Base-by-base conservation (phyloP, 2,329 filamentous ascomycete species). In the Graphilbum ipis-grandicollis region DNA sequence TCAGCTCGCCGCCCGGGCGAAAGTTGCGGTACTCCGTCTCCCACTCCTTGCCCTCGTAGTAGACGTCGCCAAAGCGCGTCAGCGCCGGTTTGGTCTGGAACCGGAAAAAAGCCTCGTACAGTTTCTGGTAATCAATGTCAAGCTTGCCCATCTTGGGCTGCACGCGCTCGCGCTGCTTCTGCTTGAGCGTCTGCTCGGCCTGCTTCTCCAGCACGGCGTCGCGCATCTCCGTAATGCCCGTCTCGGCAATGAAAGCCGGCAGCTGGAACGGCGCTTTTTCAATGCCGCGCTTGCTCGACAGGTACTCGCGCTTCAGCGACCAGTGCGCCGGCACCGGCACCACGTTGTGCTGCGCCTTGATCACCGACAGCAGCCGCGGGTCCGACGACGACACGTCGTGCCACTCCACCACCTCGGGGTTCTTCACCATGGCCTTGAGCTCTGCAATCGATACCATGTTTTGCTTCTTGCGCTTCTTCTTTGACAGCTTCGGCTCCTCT, bases 11-110 rank as follows among this genome's bases (percentile, higher is more conserved):
- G n/a, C 90, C 90, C 1, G 90, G 83, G 44, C 85, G 76, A 41
- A 94, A 71, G 58, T 94, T 82, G 48, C 82, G 78, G 44, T 93
- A 70, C 53, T 96, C 93, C 1, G 90, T 93, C 58, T 98, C 90
- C 52, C 83, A 90, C 54, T 98, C 90, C 56, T 98, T 98, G 52
- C 90, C 90, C 58, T 98, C 90, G 55, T 96, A 96, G 57, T 98
- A 98, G n/a, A 98, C 86, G 56, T 98, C 90, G 30, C 90, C 90
- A 48, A 93, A 98, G 31, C 86, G 73, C 23, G 90, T 96, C 44
- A 98, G 62, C 47, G 85, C 77, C 0, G 90, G 90, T 58, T 98
- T 98, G 30, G 84, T 93, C 60, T 98, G 90, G 53, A 93, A 92
- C 41, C 85, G 75, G 65, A 98, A 98, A 64, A 98, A 98, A 4